Evolutionary conservation across 148 eudicot species (phyloP), one percentile per base, ranked within the genome.

Genomic region (Diospyros lotus): DNA sequence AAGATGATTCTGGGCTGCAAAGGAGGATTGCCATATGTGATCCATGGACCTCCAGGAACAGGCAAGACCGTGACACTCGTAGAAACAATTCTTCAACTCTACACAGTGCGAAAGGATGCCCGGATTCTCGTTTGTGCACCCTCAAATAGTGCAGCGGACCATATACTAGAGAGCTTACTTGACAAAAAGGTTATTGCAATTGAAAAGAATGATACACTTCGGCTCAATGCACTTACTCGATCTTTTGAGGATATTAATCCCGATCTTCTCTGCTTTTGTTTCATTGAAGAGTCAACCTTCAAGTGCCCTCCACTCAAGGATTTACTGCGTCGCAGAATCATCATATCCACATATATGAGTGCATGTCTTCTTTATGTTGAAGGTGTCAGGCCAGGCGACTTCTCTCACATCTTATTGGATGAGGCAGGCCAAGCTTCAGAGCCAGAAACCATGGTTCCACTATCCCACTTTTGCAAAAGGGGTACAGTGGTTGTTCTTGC

Each of bases 341-440:
- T 95, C 18, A 86, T 95, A 75, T 83, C 98, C 0, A 95, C 99
- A 44, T 93, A 95, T 73, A 80, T 86, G 84, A 93, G 93, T 75
- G 84, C 98, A 10, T 82, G 83, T 76, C 84, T 73, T 54, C 87
- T 93, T 53, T 80, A 89, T 64, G 76, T 89, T 3, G 94, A 86
- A 88, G 99, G 98, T 41, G 66, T 93, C 50, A 74, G 17, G 65
- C 71, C 70, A 40, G 90, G 90, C 48, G 90, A 93, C 74, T 95
- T 95, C 82, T 87, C 99, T n/a, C 90, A 95, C 74, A 83, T 95
- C 58, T 89, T 95, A 75, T 71, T 95, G 71, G 99, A 95, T 52
- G 98, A 93, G 86, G 98, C 98, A 7, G 99, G 97, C 69, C 99
- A 95, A 77, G 99, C 99, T 75, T 93, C 99, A 5, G 99, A 95